A percentile compares a stretch with the other conserved stretches of the same genome.
These are phyloP conservation scores for Keithomyces neogunnii DNA, from an alignment of 2,329 filamentous ascomycete genomes.

Conservation along the genomic window DNA sequence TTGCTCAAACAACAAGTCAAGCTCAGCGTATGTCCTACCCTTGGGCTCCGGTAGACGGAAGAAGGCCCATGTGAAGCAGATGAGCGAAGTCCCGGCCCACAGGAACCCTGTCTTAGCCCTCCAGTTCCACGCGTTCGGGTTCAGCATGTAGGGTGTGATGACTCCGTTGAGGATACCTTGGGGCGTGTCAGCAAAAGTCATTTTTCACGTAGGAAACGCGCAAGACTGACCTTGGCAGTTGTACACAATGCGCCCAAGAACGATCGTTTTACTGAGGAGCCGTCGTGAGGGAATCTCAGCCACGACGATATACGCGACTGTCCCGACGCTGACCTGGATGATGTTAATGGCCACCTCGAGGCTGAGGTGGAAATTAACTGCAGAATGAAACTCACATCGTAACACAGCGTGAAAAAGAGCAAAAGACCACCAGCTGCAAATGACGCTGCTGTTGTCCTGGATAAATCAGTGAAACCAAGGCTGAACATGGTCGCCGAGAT, in stretches of 20 bases:
- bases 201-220: too few species aligned
- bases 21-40: constrained; percentile 35
- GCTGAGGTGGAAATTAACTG: too few species aligned
- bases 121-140: constrained; percentile 37
- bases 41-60: constrained; percentile 45
- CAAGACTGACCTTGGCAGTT: background rate
- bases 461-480: too few species aligned
- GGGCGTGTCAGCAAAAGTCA: constrained; percentile 26
- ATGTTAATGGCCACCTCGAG: too few species aligned
- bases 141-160: constrained; percentile 40
- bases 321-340: too few species aligned
- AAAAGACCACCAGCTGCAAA: too few species aligned
- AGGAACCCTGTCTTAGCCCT: constrained; percentile 38
- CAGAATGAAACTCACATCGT: too few species aligned
- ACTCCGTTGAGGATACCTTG: constrained; percentile 42
- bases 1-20: constrained; percentile 24
- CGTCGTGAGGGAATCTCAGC: too few species aligned
- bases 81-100: constrained; percentile 38
- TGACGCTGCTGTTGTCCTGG: too few species aligned
- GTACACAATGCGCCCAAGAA: constrained; percentile 52
- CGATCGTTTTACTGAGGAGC: constrained; percentile 64
- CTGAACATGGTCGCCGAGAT: too few species aligned
- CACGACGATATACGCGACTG: too few species aligned
- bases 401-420: too few species aligned
- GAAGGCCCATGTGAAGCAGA: constrained; percentile 40